phyloP scores from a whole-genome alignment of 495 filamentous ascomycete genomes.

The Neurospora pannonica region DNA sequence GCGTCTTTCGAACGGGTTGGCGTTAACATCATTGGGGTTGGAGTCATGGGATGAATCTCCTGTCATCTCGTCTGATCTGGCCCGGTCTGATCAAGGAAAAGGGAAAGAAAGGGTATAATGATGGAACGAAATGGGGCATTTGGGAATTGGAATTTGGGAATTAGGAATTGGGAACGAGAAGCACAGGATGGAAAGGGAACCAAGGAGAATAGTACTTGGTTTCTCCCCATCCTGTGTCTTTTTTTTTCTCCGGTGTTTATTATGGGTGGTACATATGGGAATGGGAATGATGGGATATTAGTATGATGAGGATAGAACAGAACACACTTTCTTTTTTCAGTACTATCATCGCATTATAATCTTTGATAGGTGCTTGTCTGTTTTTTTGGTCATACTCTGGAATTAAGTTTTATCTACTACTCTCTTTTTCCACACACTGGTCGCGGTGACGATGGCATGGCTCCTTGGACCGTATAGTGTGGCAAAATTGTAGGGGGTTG shows the following conservation, averaged over 20 bases:
- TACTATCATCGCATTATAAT: not conserved
- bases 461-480: too few species aligned
- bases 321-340: not conserved
- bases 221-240: not conserved
- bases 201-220: not conserved
- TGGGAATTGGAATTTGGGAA: not conserved
- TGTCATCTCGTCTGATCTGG: too few species aligned
- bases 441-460: too few species aligned
- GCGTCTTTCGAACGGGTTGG: not conserved
- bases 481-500: not conserved
- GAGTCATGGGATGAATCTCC: not conserved
- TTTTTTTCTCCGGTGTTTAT: too few species aligned
- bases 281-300: too few species aligned
- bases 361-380: not conserved
- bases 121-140: not conserved
- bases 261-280: not conserved
- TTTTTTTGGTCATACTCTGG: not conserved
- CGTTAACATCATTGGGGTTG: not conserved
- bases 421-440: not conserved
- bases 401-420: not conserved
- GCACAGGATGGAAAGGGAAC: not conserved
- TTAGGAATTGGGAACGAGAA: not conserved
- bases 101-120: not conserved
- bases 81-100: not conserved
- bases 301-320: not conserved